A percentile compares a stretch with the other conserved stretches of the same genome.
Evolutionary conservation across 352 stramenopile genomes (phyloP).

Genomic region (Phytophthora sp.): DNA sequence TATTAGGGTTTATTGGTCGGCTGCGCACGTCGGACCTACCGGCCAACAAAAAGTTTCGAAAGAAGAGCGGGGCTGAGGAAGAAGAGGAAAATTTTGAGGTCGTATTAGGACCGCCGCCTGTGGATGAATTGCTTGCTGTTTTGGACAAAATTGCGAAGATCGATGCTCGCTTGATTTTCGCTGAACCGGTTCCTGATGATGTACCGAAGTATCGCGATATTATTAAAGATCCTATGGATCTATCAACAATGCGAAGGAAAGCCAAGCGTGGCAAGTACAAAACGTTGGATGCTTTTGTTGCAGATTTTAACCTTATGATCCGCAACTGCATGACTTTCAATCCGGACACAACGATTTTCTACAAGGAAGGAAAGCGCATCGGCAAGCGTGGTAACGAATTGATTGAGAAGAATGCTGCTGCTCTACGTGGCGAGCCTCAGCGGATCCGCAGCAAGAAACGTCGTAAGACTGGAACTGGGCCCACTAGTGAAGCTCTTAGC

Average conservation of each 20-base stretch:
- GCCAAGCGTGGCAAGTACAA: conserved; percentile 84
- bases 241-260: conserved; percentile 85
- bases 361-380: conserved; percentile 88
- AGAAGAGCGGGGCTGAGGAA: conserved; percentile 62
- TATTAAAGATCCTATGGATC: conserved; percentile 87
- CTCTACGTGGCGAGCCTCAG: conserved; percentile 74
- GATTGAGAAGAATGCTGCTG: conserved; percentile 71
- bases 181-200: conserved; percentile 83
- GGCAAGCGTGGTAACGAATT: conserved; percentile 81
- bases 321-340: conserved; percentile 90
- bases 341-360: conserved; percentile 85
- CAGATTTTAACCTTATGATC: conserved; percentile 89
- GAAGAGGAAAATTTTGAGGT: conserved; percentile 87
- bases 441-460: conserved; percentile 80
- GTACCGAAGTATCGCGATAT: conserved; percentile 86
- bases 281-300: conserved; percentile 74
- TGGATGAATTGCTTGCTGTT: conserved; percentile 69
- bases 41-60: conserved; percentile 82
- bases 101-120: conserved; percentile 72
- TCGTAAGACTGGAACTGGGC: conserved; percentile 57
- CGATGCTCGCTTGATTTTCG: conserved; percentile 82
- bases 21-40: conserved; percentile 74
- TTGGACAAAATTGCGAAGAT: conserved; percentile 85
- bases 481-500: conserved; percentile 61
- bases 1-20: conserved; percentile 74